Evolutionary conservation across 306 rosid genomes (phyloP).

Genomic region (Dicorynia guianensis): DNA sequence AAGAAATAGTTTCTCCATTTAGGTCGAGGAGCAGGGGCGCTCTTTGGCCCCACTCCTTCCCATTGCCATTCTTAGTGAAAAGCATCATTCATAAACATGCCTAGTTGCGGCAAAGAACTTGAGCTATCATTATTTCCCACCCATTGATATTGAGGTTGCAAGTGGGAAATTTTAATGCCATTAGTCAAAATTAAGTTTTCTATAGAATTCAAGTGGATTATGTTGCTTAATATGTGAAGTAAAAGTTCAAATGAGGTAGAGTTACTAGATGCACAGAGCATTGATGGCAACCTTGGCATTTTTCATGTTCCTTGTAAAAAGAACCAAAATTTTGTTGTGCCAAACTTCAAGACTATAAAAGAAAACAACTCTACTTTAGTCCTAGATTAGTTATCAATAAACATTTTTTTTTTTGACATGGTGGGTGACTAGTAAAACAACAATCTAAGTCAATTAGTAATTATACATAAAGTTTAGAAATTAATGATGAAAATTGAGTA

Average conservation of each 20-base stretch:
- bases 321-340: conserved; percentile 63
- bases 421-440: no score
- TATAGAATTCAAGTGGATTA: background rate
- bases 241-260: background rate
- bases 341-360: conserved; percentile 66
- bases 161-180: background rate
- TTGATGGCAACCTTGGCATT: conserved; percentile 61
- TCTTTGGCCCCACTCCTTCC: no score
- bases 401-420: background rate
- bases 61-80: no score
- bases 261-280: conserved; percentile 69
- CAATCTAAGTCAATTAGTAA: background rate
- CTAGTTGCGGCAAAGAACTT: conserved; percentile 67
- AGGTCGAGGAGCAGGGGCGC: no score
- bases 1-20: no score
- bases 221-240: background rate
- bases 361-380: conserved; percentile 25
- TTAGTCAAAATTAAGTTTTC: background rate
- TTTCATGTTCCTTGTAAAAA: conserved; percentile 62
- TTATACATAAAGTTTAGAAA: background rate
- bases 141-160: conserved; percentile 65
- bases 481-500: background rate
- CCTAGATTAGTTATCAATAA: background rate
- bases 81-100: conserved; percentile 19
- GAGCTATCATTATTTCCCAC: conserved; percentile 71